Base-by-base conservation (phyloP, 768 basidiomycete species). In the Auriscalpium orientale region DNA sequence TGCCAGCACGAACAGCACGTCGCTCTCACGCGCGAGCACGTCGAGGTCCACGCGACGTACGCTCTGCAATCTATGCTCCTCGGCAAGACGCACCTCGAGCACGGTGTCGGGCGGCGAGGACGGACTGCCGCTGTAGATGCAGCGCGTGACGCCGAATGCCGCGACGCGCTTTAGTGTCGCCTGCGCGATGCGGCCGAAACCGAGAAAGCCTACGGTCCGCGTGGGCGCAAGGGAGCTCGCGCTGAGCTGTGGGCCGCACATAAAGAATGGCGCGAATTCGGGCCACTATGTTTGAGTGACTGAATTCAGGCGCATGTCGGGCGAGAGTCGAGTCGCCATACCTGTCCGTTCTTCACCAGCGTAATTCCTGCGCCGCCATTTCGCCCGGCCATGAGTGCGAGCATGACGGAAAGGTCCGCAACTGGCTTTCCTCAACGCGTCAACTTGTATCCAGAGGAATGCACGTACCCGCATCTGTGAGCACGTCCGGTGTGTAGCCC, bases 131-230 rank as follows among this genome's bases (percentile, higher is more conserved):
- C 78, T 68, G 71, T 93, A 95, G 45, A 95, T 60, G 60, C 83
- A 85, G 62, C 81, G 74, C 0, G 82, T 87, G 64, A 91, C 77
- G 22, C 88, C 92, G 66, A 98, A 98, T 1, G 89, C 83, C 10
- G 89, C 71, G 38, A 98, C 79, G 3, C 95, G 84, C 2, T 78
- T 70, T 44, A 95, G 79, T 0, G 87, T 89, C 20, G 87, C 87
- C 64, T 94, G 91, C 0, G 93, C 84, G 62, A 98, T 98, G 22
- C 95, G 83, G 7, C 95, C 95, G 63, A 98, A 98, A 12, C 97
- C 97, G 35, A 98, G 76, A 73, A 98, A 97, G 1, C 92, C 94
- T 2, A 85, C 82, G 1, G 85, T 95, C 45, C 85, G 82, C 8
- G 67, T 77, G 2, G 77, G 77, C 8, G 79, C 73, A 15, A 74